A percentile compares a stretch with the other conserved stretches of the same genome.
These are phyloP conservation scores for Viola pubescens DNA, from an alignment of 441 rosid genomes.

Conservation along the genomic window DNA sequence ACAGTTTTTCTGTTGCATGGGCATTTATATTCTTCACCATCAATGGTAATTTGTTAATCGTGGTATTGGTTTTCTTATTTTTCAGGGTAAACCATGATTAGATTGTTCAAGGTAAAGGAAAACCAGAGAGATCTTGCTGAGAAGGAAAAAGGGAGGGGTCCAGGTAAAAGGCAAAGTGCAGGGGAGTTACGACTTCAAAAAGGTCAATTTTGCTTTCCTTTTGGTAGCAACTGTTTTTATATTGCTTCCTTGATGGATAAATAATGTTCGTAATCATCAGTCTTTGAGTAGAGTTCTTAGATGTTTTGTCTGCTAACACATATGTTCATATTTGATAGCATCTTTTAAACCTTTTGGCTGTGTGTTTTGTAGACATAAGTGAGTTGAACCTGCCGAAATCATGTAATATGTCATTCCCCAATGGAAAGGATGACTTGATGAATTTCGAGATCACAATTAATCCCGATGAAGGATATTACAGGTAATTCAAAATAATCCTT, in stretches of 20 bases:
- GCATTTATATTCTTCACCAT: too few relatives aligned
- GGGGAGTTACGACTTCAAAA: constrained; percentile 10
- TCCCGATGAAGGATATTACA: constrained; percentile 65
- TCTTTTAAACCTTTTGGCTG: background rate
- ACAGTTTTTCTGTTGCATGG: too few relatives aligned
- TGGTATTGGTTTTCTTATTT: too few relatives aligned
- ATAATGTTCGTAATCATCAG: background rate
- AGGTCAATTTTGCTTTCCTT: background rate
- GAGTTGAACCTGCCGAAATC: constrained; percentile 57
- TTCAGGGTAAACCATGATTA: background rate
- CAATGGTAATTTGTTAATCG: too few relatives aligned
- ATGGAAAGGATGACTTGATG: constrained; percentile 73
- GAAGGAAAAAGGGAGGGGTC: background rate
- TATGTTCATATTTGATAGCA: background rate
- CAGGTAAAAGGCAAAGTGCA: constrained; percentile 4
- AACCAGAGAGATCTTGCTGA: constrained; percentile 2
- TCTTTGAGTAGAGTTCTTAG: background rate
- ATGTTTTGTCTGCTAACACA: background rate
- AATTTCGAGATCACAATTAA: constrained; percentile 56
- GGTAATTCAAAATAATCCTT: constrained; percentile 18
- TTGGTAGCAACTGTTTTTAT: background rate
- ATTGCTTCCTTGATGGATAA: background rate
- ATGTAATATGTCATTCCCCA: constrained; percentile 51
- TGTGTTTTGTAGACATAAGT: constrained; percentile 37
- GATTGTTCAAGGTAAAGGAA: constrained; percentile 2